A percentile compares a stretch with the other conserved stretches of the same genome.
Conservation (phyloP, 2,329 filamentous ascomycete species). For the Furcasterigmium sp. region DNA sequence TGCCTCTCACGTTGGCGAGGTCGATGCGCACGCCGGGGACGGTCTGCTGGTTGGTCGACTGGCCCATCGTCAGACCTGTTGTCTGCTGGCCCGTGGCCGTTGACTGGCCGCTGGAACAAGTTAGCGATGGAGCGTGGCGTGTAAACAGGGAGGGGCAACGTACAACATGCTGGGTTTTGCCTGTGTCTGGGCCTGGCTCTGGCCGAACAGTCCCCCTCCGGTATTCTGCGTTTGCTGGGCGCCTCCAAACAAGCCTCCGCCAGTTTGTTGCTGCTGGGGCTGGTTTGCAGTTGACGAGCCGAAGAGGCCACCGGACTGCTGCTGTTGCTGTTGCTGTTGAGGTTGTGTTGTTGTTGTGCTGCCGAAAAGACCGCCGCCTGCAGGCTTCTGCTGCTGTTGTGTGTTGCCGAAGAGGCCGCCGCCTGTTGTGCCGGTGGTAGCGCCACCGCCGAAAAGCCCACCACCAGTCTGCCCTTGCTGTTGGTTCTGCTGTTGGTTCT, state of each 20-base stretch:
- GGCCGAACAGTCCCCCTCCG: slow-evolving; percentile 23
- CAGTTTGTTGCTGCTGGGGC: slow-evolving; percentile 12
- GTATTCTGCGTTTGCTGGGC: slow-evolving; percentile 9
- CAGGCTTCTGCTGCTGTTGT: slow-evolving; percentile 9
- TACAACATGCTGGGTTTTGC: slow-evolving; percentile 21
- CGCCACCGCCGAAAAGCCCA: slow-evolving; percentile 3
- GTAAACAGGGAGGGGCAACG: slow-evolving; percentile 8
- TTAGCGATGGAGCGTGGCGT: not conserved
- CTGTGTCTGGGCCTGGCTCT: slow-evolving; percentile 28
- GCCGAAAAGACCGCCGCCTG: slow-evolving; percentile 14
- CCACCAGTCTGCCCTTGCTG: not conserved
- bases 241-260: slow-evolving; percentile 24
- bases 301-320: slow-evolving; percentile 19
- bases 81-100: slow-evolving; percentile 7
- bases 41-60: slow-evolving; percentile 46
- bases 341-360: slow-evolving; percentile 15
- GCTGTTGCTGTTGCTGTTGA: slow-evolving; percentile 14
- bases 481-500: not conserved
- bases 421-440: slow-evolving; percentile 6
- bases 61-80: slow-evolving; percentile 39
- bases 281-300: not conserved
- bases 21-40: slow-evolving; percentile 75
- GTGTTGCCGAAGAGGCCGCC: slow-evolving; percentile 17
- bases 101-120: slow-evolving; percentile 1
- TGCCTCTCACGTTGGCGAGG: slow-evolving; percentile 71